Base-by-base conservation (phyloP, 345 rosid species). In the Gossypioides kirkii region DNA sequence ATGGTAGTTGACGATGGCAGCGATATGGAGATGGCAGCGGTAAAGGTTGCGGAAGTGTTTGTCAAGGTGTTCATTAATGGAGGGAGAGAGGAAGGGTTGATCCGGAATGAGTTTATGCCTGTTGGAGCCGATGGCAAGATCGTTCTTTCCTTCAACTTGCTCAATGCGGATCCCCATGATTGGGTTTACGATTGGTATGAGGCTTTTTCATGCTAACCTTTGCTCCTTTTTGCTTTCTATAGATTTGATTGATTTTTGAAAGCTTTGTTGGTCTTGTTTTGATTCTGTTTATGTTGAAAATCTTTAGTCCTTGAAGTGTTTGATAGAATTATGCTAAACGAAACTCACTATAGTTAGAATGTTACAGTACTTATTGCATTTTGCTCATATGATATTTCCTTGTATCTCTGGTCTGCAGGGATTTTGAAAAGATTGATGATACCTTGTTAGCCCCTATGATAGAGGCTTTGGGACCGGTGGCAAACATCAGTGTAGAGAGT, bases 131-230 rank as follows among this genome's bases (percentile, higher is more conserved):
- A 95, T 84, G 96, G 99, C 67, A 92, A 55, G 81, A 61, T 90
- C 65, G 88, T 90, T 78, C 92, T 92, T 56, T 94, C 98, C 0
- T 92, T 92, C 74, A 95, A 87, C 81, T 77, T 1, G 78, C 96
- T 95, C 60, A 95, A 95, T 80, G 83, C 97, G 0, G 81, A 92
- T 79, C 98, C 99, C 8, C 84, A 25, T 54, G 93, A 90, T 82
- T 88, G 98, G 99, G 77, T 87, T 73, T 92, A 85, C 76, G 94
- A 92, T 80, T 92, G 98, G 98, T 95, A 87, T n/a, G 74, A 43
- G 13, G 22, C 45, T 25, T 59, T 55, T 54, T 88, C 8, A 17
- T 26, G 42, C 42, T 55, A 56, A 56, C 61, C 61, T 3, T 56
- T 56, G 2, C 61, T 25, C 14, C 12, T 54, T n/a, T 43, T 43